Base-by-base conservation (phyloP, 2,329 filamentous ascomycete species). In the Blastomyces parvus region DNA sequence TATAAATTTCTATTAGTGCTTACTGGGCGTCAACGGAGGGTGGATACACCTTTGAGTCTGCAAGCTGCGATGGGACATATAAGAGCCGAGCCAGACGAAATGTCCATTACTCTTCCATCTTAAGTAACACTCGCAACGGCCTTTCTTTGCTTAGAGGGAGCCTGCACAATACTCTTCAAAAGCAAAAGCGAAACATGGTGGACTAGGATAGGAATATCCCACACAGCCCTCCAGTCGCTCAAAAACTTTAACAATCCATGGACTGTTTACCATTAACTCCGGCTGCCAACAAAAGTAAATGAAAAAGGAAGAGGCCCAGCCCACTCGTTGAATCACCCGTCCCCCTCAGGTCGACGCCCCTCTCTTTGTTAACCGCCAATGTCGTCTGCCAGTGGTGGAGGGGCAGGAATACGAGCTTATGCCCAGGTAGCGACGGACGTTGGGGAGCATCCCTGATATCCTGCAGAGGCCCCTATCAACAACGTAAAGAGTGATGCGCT, bases 1-100 rank as follows among this genome's bases (percentile, higher is more conserved):
- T 53, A 13, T 33, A 53, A 48, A n/a, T n/a, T 48, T 48, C 19
- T 53, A 53, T 33, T 53, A 53, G 50, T 53, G 50, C 50, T 53
- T 30, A 53, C 27, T 33, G 50, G 14, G 17, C 7, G 27, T 8
- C 33, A 7, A 11, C 27, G 50, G 50, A 19, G 33, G 14, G 17
- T 1, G 25, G 8, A 13, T 25, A 2, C 11, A 14, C 13, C 14
- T 53, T 17, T 14, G 13, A 42, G 38, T 14, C 38, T 42, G 14
- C 38, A 17, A 4, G 17, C 4, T 42, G 9, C 46, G 9, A 48
- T 48, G 7, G 9, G 8, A 48, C 46, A 25, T 48, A 25, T 13
- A 25, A 25, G 9, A 19, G 7, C 38, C 38, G 38, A 40, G 42
- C 6, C 42, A 44, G 9, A 46, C 9, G 9, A 48, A 11, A 25